Conservation (phyloP, 179 eudicot species). For the Patellifolia procumbens region DNA sequence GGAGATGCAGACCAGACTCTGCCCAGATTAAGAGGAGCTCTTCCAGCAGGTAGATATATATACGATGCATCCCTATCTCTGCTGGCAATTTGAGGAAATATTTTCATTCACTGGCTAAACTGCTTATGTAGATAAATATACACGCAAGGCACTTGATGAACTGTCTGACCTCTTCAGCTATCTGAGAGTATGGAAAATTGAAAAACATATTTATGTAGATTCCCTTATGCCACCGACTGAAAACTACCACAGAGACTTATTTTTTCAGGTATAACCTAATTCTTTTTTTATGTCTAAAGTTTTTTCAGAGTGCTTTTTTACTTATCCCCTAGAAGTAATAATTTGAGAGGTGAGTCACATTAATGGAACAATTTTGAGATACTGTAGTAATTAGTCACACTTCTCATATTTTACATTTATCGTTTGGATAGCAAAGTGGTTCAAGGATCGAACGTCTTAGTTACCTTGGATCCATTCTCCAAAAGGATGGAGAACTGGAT, state of each 20-base stretch:
- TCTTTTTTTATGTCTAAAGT: neutral
- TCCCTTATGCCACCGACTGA: slow-evolving; percentile 94
- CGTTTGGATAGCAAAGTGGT: too few relatives aligned
- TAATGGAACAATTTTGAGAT: neutral
- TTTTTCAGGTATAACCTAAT: slow-evolving; percentile 70
- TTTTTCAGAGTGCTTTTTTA: neutral
- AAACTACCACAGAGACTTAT: slow-evolving; percentile 76
- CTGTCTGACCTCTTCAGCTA: slow-evolving; percentile 71
- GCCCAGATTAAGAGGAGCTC: slow-evolving; percentile 94
- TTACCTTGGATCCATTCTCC: too few relatives aligned
- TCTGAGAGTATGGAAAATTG: slow-evolving; percentile 80
- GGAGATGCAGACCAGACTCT: slow-evolving; percentile 86
- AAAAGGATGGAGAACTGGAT: too few relatives aligned
- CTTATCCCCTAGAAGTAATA: neutral
- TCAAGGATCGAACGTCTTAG: too few relatives aligned
- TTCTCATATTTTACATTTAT: neutral
- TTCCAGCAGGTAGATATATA: slow-evolving; percentile 67
- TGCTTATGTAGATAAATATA: slow-evolving; percentile 56
- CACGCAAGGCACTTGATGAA: slow-evolving; percentile 89
- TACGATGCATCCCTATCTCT: neutral
- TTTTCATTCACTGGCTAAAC: neutral
- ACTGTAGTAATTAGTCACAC: neutral
- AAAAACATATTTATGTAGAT: slow-evolving; percentile 66
- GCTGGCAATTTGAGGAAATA: neutral
- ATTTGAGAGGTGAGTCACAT: neutral